Conservation (phyloP, 495 filamentous ascomycete species). For the Aspergillus ostianus region DNA sequence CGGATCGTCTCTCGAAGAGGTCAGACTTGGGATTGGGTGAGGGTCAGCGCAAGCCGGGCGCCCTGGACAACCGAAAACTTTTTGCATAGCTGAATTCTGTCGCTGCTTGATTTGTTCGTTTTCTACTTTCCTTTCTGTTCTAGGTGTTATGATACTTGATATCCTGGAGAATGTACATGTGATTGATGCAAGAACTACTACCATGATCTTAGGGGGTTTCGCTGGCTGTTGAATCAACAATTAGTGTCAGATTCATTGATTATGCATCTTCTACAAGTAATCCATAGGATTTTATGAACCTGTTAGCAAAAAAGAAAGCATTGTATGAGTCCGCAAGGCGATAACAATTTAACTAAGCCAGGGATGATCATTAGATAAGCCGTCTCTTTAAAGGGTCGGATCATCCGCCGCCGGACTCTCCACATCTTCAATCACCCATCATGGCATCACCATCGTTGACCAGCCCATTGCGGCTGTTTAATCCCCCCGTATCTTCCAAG, state of each 20-base stretch:
- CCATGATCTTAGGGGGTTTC: conserved; percentile 29
- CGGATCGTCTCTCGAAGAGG: conserved; percentile 71
- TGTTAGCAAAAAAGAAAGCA: not conserved
- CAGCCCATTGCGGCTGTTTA: conserved; percentile 32
- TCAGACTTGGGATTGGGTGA: conserved; percentile 71
- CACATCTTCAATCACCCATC: conserved; percentile 16
- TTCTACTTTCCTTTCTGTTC: conserved; percentile 20
- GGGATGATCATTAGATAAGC: conserved; percentile 22
- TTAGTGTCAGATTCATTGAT: not conserved
- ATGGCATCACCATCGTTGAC: conserved; percentile 31
- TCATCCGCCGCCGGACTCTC: not conserved
- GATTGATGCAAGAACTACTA: conserved; percentile 35
- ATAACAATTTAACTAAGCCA: not conserved
- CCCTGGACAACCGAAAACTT: conserved; percentile 74
- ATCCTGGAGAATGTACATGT: conserved; percentile 41
- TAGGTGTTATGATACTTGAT: conserved; percentile 33
- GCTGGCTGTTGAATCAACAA: not conserved
- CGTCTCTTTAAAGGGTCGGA: conserved; percentile 6
- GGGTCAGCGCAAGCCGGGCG: conserved; percentile 61
- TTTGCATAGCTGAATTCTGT: conserved; percentile 60
- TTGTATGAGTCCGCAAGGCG: not conserved
- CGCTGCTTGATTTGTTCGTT: conserved; percentile 23
- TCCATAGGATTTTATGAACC: not conserved
- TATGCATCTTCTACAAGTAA: not conserved
- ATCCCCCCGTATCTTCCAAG: conserved; percentile 17